A percentile compares a stretch with the other conserved stretches of the same genome.
phyloP scores from a whole-genome alignment of 2,329 filamentous ascomycete genomes.

The Sclerotinia trifoliorum region DNA sequence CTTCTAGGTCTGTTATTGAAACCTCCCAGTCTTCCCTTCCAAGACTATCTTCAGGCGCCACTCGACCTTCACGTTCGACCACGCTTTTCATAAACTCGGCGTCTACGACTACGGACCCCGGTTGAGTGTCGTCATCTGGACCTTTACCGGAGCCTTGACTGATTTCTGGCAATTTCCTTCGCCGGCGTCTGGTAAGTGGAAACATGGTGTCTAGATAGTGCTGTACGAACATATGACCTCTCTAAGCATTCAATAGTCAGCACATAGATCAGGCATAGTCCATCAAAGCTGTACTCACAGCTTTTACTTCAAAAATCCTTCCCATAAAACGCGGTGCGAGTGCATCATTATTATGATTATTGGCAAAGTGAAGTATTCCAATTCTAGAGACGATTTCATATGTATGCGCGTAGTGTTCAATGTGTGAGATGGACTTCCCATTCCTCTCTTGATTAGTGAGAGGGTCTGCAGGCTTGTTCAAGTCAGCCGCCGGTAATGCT shows the following conservation, averaged over 20 bases:
- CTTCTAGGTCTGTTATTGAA: not conserved
- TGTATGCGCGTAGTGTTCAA: slow-evolving; percentile 78
- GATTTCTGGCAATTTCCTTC: slow-evolving; percentile 24
- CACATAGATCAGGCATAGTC: not conserved
- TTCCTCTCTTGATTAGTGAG: not conserved
- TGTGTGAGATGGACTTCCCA: slow-evolving; percentile 58
- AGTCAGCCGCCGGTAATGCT: slow-evolving; percentile 39
- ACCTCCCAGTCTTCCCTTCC: slow-evolving; percentile 20
- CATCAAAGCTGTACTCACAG: not conserved
- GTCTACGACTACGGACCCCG: not conserved
- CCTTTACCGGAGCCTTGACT: slow-evolving; percentile 24
- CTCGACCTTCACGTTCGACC: slow-evolving; percentile 20
- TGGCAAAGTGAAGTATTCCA: slow-evolving; percentile 67
- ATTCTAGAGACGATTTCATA: slow-evolving; percentile 72
- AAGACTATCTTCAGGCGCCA: not conserved
- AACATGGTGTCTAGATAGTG: slow-evolving; percentile 42
- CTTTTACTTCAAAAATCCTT: slow-evolving; percentile 31
- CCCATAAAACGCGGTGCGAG: slow-evolving; percentile 36
- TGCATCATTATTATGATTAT: slow-evolving; percentile 12
- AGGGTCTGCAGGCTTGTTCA: not conserved
- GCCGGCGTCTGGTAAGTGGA: slow-evolving; percentile 25
- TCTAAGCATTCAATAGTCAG: not conserved
- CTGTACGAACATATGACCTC: slow-evolving; percentile 39
- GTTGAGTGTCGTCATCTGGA: not conserved
- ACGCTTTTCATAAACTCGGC: slow-evolving; percentile 31